Evolutionary conservation across 768 basidiomycete species (phyloP).

Genomic region (Amanita molliuscula): DNA sequence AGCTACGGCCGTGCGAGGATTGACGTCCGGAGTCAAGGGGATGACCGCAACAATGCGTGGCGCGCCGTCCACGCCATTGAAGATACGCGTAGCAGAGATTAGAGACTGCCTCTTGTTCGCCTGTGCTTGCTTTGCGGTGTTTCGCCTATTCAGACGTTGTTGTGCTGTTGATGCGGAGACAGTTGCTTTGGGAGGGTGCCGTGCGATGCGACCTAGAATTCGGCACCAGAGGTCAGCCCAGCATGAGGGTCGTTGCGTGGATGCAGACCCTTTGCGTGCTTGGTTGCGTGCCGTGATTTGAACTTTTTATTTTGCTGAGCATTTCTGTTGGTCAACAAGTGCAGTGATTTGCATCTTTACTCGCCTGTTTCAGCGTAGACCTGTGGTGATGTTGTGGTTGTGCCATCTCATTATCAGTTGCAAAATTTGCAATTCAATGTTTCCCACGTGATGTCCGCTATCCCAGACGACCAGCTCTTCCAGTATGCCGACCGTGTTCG

Average conservation of each 20-base stretch:
- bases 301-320: conserved; percentile 79
- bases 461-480: conserved; percentile 37
- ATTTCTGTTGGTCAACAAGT: not conserved
- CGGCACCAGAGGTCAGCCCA: not conserved
- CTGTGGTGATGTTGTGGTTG: conserved; percentile 49
- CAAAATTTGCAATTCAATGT: not conserved
- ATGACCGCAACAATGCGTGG: conserved; percentile 86
- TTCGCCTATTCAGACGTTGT: conserved; percentile 66
- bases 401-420: not conserved
- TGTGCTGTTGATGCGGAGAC: conserved; percentile 48
- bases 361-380: conserved; percentile 5
- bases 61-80: conserved; percentile 65
- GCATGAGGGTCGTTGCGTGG: not conserved
- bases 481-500: conserved; percentile 27
- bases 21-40: conserved; percentile 66
- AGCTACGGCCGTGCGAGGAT: conserved; percentile 36
- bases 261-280: conserved; percentile 71
- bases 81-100: conserved; percentile 65
- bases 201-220: conserved; percentile 43
- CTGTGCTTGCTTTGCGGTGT: conserved; percentile 80
- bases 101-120: conserved; percentile 57
- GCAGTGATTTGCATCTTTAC: no score
- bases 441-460: conserved; percentile 25
- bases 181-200: conserved; percentile 43
- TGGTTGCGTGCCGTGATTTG: conserved; percentile 87